Evolutionary conservation across 345 rosid species (phyloP), one percentile per base, ranked within the genome.

Genomic region (Erucastrum elatum): DNA sequence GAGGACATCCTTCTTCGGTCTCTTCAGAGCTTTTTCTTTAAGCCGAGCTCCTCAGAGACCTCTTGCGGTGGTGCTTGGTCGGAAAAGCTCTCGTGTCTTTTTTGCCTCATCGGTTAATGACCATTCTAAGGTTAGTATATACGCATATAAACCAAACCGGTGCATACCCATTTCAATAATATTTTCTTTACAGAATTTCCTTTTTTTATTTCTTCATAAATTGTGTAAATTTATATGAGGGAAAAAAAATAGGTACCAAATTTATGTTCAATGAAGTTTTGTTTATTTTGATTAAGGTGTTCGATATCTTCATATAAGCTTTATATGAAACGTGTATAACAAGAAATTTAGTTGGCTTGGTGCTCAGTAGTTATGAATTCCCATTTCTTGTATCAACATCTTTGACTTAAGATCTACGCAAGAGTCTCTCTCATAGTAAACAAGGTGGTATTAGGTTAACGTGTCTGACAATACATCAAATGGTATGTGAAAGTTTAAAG

Each of bases 81-180:
- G 71, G 66, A 74, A 63, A 68, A 79, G 51, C 65, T 68, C 78
- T 27, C 71, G 75, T 29, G 82, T 79, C 70, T 68, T 68, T 49
- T 79, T 74, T 1, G 74, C 78, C 12, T 74, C 82, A 1, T 79
- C 78, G 34, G 78, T 79, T 68, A 17, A 74, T 68, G 25, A 79
- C 4, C 78, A 79, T 62, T 79, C 82, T 35, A 7, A 74, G 78
- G 82, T n/a, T 79, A 68, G 12, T 6, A 8, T 8, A 59, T 10
- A 58, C n/a, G n/a, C n/a, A n/a, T n/a, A n/a, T n/a, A n/a, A n/a
- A n/a, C n/a, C n/a, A n/a, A n/a, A n/a, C n/a, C n/a, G n/a, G n/a
- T n/a, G n/a, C n/a, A n/a, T n/a, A n/a, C n/a, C n/a, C n/a, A n/a
- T n/a, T n/a, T n/a, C n/a, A n/a, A n/a, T n/a, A n/a, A n/a, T n/a